A percentile compares a stretch with the other conserved stretches of the same genome.
Evolutionary conservation across 75 land plant species (phyloP).

Genomic region (Sequoiadendron giganteum): DNA sequence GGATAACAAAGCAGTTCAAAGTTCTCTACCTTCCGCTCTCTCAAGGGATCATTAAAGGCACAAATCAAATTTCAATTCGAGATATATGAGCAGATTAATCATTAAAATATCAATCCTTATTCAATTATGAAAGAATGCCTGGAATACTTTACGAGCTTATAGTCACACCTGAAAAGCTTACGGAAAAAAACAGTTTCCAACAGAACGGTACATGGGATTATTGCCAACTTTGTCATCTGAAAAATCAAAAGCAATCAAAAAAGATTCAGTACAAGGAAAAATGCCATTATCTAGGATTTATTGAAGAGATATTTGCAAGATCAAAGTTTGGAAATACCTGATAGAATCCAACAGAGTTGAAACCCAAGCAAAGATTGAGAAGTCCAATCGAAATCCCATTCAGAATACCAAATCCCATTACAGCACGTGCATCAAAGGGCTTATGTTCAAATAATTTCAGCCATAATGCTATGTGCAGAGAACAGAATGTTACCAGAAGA

Average conservation of each 20-base stretch:
- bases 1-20: neutral
- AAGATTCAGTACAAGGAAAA: neutral
- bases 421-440: slow-evolving; percentile 70
- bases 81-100: neutral
- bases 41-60: neutral
- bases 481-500: slow-evolving; percentile 75
- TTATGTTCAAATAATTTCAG: slow-evolving; percentile 88
- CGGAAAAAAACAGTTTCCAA: slow-evolving; percentile 81
- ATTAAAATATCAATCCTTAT: neutral
- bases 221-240: slow-evolving; percentile 98
- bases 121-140: neutral
- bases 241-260: slow-evolving; percentile 3
- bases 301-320: neutral
- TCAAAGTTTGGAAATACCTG: slow-evolving; percentile 52
- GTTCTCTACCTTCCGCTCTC: neutral
- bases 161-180: slow-evolving; percentile 75
- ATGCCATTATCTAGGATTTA: neutral
- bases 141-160: slow-evolving; percentile 1
- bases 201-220: slow-evolving; percentile 91
- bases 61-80: neutral
- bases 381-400: slow-evolving; percentile 86
- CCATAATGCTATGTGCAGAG: slow-evolving; percentile 71
- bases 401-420: slow-evolving; percentile 78
- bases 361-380: slow-evolving; percentile 75
- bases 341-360: slow-evolving; percentile 96